Base-by-base conservation (phyloP, 1,284 basidiomycete genomes). In the Rhodotorula sp. region DNA sequence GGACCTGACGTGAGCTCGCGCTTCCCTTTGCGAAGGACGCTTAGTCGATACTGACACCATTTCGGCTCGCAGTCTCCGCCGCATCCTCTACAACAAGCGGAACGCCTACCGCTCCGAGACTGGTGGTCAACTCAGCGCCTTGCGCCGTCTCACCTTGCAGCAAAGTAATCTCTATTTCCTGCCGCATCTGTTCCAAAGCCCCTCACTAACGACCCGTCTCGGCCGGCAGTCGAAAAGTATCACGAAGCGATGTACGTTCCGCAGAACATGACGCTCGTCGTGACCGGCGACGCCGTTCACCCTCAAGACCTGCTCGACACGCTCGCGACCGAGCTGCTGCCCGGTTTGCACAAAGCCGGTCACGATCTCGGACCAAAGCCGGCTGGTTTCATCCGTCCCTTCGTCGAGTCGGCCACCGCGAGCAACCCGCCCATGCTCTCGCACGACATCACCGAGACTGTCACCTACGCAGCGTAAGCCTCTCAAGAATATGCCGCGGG, bases 91-190 rank as follows among this genome's bases (percentile, higher is more conserved):
- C 79, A 90, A 91, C 29, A 82, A 85, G 63, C 87, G 86, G 7
- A 98, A 91, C 76, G 97, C 89, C 20, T 99, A 98, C 80, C 87
- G 95, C 29, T 95, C 91, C 80, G 97, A 99, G 84, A 98, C 96
- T 0, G 97, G 97, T 34, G 97, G 97, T 58, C 84, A 98, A 54
- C 94, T 98, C 91, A 88, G 91, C 75, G 92, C 92, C 3, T 84
- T 99, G 58, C 87, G 97, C 52, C 87, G 90, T 18, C 84, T 99
- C 66, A 90, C 88, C 4, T 89, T 94, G 31, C 89, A 97, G 75
- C 89, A 96, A 84, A 96, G 95, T 97, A 80, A 80, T 82, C 85
- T 79, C 18, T 56, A 69, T 54, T 31, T 29, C 46, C 59, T 8
- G 1, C 12, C 46, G 21, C 1, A 43, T 1, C 29, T 5, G 10